phyloP scores from a whole-genome alignment of 768 basidiomycete genomes.

The Mycena sanguinolenta region DNA sequence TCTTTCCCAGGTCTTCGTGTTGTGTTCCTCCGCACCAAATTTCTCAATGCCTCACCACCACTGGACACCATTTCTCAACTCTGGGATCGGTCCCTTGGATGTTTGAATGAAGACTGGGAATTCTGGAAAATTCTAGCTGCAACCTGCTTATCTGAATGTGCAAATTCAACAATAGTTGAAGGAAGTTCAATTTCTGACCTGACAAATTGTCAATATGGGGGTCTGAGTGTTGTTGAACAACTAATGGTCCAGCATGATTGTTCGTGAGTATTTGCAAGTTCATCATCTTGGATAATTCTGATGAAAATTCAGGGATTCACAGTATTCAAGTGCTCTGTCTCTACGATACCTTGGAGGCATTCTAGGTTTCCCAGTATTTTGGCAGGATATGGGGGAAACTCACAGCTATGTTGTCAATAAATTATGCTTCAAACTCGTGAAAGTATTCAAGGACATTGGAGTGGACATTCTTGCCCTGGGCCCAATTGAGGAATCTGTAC shows the following conservation, averaged over 20 bases:
- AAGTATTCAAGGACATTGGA: too few species aligned
- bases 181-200: too few species aligned
- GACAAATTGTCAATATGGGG: background rate
- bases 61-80: background rate
- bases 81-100: background rate
- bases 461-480: background rate
- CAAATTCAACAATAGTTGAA: too few species aligned
- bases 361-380: background rate
- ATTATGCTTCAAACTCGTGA: background rate
- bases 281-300: too few species aligned
- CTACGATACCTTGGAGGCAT: too few species aligned
- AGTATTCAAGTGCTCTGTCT: too few species aligned
- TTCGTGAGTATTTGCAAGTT: background rate
- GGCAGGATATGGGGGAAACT: background rate
- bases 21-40: background rate
- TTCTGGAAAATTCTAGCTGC: too few species aligned
- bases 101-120: too few species aligned
- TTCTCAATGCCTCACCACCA: background rate
- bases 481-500: background rate
- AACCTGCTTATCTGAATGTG: too few species aligned
- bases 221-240: background rate
- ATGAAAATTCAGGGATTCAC: too few species aligned
- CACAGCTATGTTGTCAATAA: background rate
- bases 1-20: too few species aligned
- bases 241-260: background rate